A percentile compares a stretch with the other conserved stretches of the same genome.
Conservation (phyloP, 768 basidiomycete genomes). For the Leccinum ochraceum region DNA sequence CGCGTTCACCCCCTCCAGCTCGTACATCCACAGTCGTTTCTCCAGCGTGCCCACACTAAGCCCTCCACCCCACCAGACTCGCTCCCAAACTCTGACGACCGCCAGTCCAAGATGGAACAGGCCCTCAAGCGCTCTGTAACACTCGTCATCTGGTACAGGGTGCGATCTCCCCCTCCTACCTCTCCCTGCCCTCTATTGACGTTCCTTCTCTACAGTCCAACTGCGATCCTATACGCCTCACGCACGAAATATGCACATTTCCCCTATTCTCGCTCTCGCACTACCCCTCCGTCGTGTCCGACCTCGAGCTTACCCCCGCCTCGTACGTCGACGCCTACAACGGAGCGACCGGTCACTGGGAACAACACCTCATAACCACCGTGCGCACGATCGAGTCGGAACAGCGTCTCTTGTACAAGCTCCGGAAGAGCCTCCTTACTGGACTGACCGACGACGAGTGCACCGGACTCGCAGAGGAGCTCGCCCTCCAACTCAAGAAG, state of each 20-base stretch:
- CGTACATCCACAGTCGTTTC: constrained; percentile 7
- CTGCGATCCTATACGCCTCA: constrained; percentile 57
- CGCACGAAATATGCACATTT: constrained; percentile 59
- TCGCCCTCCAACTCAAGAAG: constrained; percentile 45
- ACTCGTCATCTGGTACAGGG: constrained; percentile 72
- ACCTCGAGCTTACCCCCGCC: constrained; percentile 50
- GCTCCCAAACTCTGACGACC: constrained; percentile 21
- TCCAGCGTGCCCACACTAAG: constrained; percentile 15
- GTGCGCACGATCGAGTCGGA: constrained; percentile 60
- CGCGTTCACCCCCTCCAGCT: constrained; percentile 23
- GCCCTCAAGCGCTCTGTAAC: constrained; percentile 56
- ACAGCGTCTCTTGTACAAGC: constrained; percentile 62
- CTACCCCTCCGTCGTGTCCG: constrained; percentile 50
- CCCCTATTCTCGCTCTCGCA: constrained; percentile 63
- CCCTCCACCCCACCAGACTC: constrained; percentile 11
- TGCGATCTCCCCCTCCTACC: constrained; percentile 23
- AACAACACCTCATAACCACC: constrained; percentile 60
- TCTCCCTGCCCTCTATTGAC: constrained; percentile 7
- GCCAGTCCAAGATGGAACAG: constrained; percentile 36
- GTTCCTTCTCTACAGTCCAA: constrained; percentile 39
- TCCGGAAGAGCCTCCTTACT: constrained; percentile 58
- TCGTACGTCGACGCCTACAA: constrained; percentile 67
- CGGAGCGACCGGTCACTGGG: constrained; percentile 57
- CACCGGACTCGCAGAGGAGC: constrained; percentile 53
- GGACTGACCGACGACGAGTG: constrained; percentile 61